Conservation (phyloP, 2,329 filamentous ascomycete genomes). For the Talaromyces sp. region DNA sequence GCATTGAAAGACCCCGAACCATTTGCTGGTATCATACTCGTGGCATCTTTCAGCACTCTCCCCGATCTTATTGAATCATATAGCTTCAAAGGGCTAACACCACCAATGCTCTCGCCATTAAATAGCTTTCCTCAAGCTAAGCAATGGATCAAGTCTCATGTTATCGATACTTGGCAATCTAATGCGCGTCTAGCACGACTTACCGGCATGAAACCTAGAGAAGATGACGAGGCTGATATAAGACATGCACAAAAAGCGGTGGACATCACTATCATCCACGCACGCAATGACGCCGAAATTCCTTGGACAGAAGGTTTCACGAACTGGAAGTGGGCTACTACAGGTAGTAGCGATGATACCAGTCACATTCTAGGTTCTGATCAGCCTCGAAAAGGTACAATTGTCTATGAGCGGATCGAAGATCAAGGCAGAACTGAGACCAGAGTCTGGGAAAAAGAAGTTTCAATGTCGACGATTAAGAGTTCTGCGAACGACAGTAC, state of each 20-base stretch:
- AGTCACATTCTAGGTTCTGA: constrained; percentile 10
- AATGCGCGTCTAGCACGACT: constrained; percentile 54
- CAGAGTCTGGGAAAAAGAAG: constrained; percentile 34
- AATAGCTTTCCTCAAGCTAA: constrained; percentile 61
- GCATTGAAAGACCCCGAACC: constrained; percentile 47
- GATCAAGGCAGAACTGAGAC: constrained; percentile 29
- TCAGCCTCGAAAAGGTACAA: constrained; percentile 20
- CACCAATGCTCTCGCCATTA: constrained; percentile 69
- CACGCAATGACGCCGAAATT: constrained; percentile 76
- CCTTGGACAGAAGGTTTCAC: constrained; percentile 53
- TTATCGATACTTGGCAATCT: constrained; percentile 80
- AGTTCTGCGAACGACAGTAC: neutral
- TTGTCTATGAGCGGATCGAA: constrained; percentile 27
- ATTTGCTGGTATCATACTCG: constrained; percentile 74
- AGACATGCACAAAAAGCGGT: constrained; percentile 49
- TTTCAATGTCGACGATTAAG: constrained; percentile 4
- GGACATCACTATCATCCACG: constrained; percentile 70
- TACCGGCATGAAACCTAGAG: constrained; percentile 27
- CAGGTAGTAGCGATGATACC: constrained; percentile 16
- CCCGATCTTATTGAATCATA: constrained; percentile 71
- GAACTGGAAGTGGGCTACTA: constrained; percentile 37
- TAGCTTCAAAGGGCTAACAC: constrained; percentile 69
- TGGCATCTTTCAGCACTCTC: constrained; percentile 73
- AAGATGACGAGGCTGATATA: constrained; percentile 46
- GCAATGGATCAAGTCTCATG: constrained; percentile 54